These are phyloP conservation scores for Eurotiales sp. DNA, from an alignment of 2,329 filamentous ascomycete genomes.

Conservation along the genomic window DNA sequence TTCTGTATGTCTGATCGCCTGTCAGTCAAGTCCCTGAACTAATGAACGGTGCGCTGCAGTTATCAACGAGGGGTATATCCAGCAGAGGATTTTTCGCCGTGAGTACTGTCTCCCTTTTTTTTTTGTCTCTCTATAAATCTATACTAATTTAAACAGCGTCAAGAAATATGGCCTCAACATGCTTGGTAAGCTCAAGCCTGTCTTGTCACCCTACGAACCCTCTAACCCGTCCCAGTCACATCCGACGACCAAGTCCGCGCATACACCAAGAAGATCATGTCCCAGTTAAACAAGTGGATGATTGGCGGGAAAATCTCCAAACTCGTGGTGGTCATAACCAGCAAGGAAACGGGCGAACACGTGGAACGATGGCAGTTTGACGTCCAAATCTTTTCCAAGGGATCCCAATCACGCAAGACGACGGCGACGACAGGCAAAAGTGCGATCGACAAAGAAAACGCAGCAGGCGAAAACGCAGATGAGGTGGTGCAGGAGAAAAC, in stretches of 20 bases:
- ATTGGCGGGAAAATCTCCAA: slow-evolving; percentile 93
- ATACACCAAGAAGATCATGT: slow-evolving; percentile 99
- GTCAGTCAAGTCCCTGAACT: slow-evolving; percentile 6
- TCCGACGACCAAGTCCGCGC: slow-evolving; percentile 97
- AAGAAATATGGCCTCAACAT: slow-evolving; percentile 99
- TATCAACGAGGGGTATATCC: slow-evolving; percentile 84
- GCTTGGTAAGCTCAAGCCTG: slow-evolving; percentile 59
- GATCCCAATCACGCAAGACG: slow-evolving; percentile 49
- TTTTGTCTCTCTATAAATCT: neutral
- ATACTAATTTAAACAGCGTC: slow-evolving; percentile 49
- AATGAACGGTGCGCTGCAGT: slow-evolving; percentile 42
- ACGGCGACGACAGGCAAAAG: slow-evolving; percentile 31
- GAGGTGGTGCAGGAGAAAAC: slow-evolving; percentile 64
- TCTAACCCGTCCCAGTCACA: slow-evolving; percentile 58
- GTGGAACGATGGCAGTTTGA: slow-evolving; percentile 98
- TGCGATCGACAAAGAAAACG: slow-evolving; percentile 46
- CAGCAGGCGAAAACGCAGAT: slow-evolving; percentile 52
- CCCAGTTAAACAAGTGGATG: slow-evolving; percentile 97
- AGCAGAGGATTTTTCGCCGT: slow-evolving; percentile 94
- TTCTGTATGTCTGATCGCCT: slow-evolving; percentile 60
- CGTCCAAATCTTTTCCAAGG: slow-evolving; percentile 54
- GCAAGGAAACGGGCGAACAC: slow-evolving; percentile 94
- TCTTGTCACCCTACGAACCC: slow-evolving; percentile 9
- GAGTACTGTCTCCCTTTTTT: slow-evolving; percentile 32
- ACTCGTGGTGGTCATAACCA: slow-evolving; percentile 92